Percentiles rank a stretch among this genome's conserved stretches.
These are phyloP conservation scores for Eucalyptus marginata DNA, from an alignment of 345 rosid genomes.

Conservation along the genomic window DNA sequence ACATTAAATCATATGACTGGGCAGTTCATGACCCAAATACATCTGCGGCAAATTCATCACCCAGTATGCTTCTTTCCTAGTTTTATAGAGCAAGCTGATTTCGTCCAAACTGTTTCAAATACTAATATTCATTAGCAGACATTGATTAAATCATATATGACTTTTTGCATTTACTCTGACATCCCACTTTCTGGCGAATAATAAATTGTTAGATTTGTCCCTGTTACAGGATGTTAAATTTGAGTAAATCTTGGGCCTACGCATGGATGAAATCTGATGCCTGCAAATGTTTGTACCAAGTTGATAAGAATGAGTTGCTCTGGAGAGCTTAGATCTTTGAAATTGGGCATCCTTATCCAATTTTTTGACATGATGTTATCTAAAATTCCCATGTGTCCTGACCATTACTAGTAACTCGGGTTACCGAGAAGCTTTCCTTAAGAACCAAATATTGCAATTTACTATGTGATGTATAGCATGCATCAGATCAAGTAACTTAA, in stretches of 20 bases:
- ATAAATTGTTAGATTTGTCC: neutral
- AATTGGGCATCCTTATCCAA: neutral
- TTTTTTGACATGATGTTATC: neutral
- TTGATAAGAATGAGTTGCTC: neutral
- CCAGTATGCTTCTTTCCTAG: slow-evolving; percentile 8
- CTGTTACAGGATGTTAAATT: neutral
- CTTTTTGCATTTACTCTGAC: neutral
- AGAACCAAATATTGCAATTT: neutral
- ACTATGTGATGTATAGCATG: neutral
- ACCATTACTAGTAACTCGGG: neutral
- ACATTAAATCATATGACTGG: slow-evolving; percentile 95
- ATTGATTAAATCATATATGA: neutral
- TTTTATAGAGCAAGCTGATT: neutral
- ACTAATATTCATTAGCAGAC: neutral
- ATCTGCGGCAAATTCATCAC: slow-evolving; percentile 4
- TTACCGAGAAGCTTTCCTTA: neutral
- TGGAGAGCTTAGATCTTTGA: neutral
- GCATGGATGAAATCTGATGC: neutral
- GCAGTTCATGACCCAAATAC: slow-evolving; percentile 29
- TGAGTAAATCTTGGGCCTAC: neutral
- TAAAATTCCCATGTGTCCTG: neutral
- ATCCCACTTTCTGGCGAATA: neutral
- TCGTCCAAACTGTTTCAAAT: neutral
- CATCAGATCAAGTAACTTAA: neutral
- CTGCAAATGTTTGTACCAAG: neutral